Conservation (phyloP, 2,329 filamentous ascomycete species). For the Coniella lustricola region DNA sequence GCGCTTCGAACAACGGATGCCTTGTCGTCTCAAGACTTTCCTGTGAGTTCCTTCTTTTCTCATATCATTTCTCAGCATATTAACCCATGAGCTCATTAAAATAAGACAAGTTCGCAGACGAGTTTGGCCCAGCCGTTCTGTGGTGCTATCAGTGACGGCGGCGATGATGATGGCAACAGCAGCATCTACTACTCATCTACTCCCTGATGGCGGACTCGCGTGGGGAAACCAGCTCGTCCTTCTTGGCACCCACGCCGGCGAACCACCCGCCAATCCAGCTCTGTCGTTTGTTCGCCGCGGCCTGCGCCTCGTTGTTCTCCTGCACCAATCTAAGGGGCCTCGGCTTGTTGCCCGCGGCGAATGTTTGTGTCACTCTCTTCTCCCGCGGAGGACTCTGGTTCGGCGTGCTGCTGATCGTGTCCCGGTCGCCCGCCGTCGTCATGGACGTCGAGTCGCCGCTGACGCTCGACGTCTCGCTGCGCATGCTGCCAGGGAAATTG, state of each 20-base stretch:
- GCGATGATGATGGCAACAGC: neutral
- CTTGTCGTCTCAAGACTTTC: constrained; percentile 2
- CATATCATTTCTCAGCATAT: constrained; percentile 13
- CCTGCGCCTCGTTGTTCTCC: constrained; percentile 53
- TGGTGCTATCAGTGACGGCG: too few relatives aligned
- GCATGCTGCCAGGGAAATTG: constrained; percentile 64
- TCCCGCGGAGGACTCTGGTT: constrained; percentile 50
- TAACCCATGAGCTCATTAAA: constrained; percentile 12
- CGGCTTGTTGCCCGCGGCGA: constrained; percentile 62
- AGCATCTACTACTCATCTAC: neutral
- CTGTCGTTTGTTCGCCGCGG: constrained; percentile 47
- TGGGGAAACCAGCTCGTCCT: constrained; percentile 7
- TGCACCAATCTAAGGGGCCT: constrained; percentile 82
- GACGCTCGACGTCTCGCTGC: constrained; percentile 56
- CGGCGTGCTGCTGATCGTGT: constrained; percentile 42
- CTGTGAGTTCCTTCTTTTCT: constrained; percentile 2
- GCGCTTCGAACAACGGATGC: neutral
- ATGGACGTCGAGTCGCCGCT: constrained; percentile 57
- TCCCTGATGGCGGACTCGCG: constrained; percentile 14
- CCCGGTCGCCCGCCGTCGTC: constrained; percentile 25
- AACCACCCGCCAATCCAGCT: constrained; percentile 51
- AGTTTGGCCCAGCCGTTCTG: neutral
- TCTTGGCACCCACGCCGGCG: constrained; percentile 11
- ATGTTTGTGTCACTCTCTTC: constrained; percentile 47
- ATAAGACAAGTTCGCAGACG: constrained; percentile 3